phyloP scores from a whole-genome alignment of 495 filamentous ascomycete species.

The Xylaria cubensis region DNA sequence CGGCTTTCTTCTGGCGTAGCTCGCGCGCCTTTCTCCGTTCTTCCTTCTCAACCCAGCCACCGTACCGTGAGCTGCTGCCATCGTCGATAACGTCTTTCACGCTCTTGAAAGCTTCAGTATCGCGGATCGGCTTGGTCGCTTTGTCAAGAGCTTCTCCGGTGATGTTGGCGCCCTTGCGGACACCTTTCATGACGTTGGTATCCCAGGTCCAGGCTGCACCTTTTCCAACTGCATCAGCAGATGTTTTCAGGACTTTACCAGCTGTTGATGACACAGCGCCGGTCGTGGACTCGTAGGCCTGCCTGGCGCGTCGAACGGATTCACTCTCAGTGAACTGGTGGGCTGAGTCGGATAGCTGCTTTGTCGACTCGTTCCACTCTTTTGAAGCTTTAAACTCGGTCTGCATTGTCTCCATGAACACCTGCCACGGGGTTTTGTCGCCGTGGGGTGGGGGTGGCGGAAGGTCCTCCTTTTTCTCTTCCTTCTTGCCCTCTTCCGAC shows the following conservation, averaged over 20 bases:
- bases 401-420: slow-evolving; percentile 94
- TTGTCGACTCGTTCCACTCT: slow-evolving; percentile 98
- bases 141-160: slow-evolving; percentile 90
- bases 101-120: slow-evolving; percentile 92
- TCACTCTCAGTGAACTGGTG: slow-evolving; percentile 95
- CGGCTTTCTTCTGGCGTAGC: slow-evolving; percentile 65
- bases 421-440: slow-evolving; percentile 97
- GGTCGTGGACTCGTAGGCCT: slow-evolving; percentile 83
- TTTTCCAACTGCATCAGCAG: slow-evolving; percentile 84
- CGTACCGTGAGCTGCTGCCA: slow-evolving; percentile 93
- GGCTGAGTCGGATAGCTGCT: slow-evolving; percentile 85
- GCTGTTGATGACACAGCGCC: slow-evolving; percentile 76
- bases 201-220: slow-evolving; percentile 97
- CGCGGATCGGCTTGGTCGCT: slow-evolving; percentile 88
- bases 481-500: slow-evolving; percentile 50
- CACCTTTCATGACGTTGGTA: slow-evolving; percentile 86
- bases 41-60: slow-evolving; percentile 95
- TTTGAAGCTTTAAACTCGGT: slow-evolving; percentile 95
- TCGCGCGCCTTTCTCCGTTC: slow-evolving; percentile 82
- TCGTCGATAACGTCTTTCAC: slow-evolving; percentile 98
- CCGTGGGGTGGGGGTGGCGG: slow-evolving; percentile 94
- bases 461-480: slow-evolving; percentile 68
- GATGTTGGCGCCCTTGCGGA: slow-evolving; percentile 82
- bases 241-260: slow-evolving; percentile 78
- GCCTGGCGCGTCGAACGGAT: slow-evolving; percentile 82